These are phyloP conservation scores for Rachicladosporium sp. DNA, from an alignment of 2,329 filamentous ascomycete species.

Conservation along the genomic window DNA sequence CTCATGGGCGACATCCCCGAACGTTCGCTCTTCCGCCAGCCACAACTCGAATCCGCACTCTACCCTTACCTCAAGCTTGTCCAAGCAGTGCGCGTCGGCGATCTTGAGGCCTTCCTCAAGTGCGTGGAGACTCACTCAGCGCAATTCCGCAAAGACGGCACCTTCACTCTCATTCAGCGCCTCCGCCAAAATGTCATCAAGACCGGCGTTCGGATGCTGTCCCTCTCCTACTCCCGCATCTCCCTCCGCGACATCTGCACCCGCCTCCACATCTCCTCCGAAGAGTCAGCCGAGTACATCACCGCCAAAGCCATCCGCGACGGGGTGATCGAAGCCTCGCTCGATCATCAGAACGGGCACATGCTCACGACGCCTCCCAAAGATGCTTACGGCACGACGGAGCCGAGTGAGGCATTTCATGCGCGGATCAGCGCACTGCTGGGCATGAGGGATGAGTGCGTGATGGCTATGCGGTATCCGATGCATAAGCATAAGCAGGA, in stretches of 20 bases:
- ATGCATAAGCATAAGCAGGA: slow-evolving; percentile 98
- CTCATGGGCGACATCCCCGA: slow-evolving; percentile 98
- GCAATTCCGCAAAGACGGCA: slow-evolving; percentile 83
- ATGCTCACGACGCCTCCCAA: slow-evolving; percentile 98
- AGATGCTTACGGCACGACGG: slow-evolving; percentile 89
- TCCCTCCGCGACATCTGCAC: slow-evolving; percentile 96
- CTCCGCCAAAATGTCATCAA: slow-evolving; percentile 98
- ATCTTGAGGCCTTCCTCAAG: slow-evolving; percentile 84
- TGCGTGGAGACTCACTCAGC: slow-evolving; percentile 70
- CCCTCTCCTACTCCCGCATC: slow-evolving; percentile 91
- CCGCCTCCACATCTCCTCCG: slow-evolving; percentile 79
- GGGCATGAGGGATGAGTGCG: slow-evolving; percentile 88
- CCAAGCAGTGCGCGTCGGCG: slow-evolving; percentile 90
- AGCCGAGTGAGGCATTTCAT: slow-evolving; percentile 95
- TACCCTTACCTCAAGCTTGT: slow-evolving; percentile 90
- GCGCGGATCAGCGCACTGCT: slow-evolving; percentile 89
- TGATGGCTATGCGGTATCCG: slow-evolving; percentile 98
- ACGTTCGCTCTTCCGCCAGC: slow-evolving; percentile 82
- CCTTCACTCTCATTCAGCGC: slow-evolving; percentile 88
- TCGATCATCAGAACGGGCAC: slow-evolving; percentile 88
- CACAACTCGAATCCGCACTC: slow-evolving; percentile 72
- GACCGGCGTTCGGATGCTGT: slow-evolving; percentile 98
- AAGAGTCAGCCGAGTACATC: slow-evolving; percentile 98
- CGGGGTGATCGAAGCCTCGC: slow-evolving; percentile 87
- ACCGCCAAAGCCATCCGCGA: slow-evolving; percentile 97